Conservation (phyloP, 116 monocot species). For the Iris pallida region DNA sequence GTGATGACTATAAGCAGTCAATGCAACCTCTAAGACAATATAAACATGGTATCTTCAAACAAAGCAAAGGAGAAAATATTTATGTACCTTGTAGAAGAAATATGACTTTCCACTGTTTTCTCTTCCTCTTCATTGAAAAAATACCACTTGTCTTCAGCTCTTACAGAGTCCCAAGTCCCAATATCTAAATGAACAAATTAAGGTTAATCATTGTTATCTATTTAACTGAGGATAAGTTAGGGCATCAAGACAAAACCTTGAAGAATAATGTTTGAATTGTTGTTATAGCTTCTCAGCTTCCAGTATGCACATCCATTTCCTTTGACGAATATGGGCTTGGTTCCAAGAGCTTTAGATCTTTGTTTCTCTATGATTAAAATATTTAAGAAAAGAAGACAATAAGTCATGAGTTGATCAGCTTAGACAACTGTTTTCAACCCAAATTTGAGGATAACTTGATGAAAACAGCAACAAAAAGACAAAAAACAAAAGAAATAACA, state of each 20-base stretch:
- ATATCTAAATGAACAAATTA: constrained; percentile 26
- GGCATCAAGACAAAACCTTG: constrained; percentile 38
- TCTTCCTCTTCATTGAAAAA: constrained; percentile 34
- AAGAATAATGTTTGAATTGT: constrained; percentile 30
- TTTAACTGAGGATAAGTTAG: background rate
- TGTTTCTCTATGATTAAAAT: constrained; percentile 23
- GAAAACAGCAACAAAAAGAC: too few relatives aligned
- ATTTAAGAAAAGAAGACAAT: background rate
- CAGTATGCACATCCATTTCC: constrained; percentile 40
- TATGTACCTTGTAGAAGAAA: constrained; percentile 34
- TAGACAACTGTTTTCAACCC: too few relatives aligned
- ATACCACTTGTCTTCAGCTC: constrained; percentile 46
- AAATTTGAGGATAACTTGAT: too few relatives aligned
- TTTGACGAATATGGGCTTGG: constrained; percentile 32
- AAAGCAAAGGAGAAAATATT: background rate
- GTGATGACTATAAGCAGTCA: too few relatives aligned
- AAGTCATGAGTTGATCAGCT: too few relatives aligned
- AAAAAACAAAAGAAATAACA: too few relatives aligned
- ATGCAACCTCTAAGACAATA: too few relatives aligned
- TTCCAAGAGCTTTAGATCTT: constrained; percentile 44
- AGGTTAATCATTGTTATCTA: background rate
- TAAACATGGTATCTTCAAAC: too few relatives aligned
- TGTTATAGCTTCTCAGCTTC: constrained; percentile 31
- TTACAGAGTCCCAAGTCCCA: constrained; percentile 18
- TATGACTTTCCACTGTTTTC: constrained; percentile 31